These are phyloP conservation scores for Hymenoscyphus repandus DNA, from an alignment of 2,329 filamentous ascomycete genomes.

Conservation along the genomic window DNA sequence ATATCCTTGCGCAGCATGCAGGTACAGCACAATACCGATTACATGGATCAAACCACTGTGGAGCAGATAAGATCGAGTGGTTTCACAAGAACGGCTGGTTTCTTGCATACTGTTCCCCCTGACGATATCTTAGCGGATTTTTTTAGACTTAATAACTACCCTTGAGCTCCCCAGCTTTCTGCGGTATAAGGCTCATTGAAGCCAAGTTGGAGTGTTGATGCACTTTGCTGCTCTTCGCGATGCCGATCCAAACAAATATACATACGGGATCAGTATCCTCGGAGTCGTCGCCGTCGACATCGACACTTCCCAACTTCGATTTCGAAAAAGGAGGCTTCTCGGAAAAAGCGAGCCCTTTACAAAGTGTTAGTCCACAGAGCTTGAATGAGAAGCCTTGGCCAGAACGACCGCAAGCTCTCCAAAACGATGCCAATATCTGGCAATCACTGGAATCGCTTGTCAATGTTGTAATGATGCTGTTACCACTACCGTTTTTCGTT, in stretches of 20 bases:
- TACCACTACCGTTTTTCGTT: slow-evolving; percentile 20
- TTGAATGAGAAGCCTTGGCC: slow-evolving; percentile 22
- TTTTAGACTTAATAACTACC: neutral
- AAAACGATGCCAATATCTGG: slow-evolving; percentile 12
- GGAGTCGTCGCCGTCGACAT: neutral
- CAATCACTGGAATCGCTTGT: slow-evolving; percentile 17
- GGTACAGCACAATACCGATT: neutral
- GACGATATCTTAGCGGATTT: neutral
- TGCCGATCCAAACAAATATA: neutral
- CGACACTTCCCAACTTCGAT: slow-evolving; percentile 5
- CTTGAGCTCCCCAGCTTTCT: neutral
- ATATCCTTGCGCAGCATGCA: neutral
- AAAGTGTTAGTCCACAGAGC: slow-evolving; percentile 12
- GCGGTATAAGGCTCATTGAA: neutral
- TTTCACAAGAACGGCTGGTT: slow-evolving; percentile 1
- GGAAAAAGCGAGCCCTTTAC: slow-evolving; percentile 12
- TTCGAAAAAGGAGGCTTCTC: slow-evolving; percentile 6
- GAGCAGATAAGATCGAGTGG: neutral
- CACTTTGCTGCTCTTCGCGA: neutral
- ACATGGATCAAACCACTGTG: slow-evolving; percentile 3
- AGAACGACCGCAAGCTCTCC: slow-evolving; percentile 15
- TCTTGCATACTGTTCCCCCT: neutral
- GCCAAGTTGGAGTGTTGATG: neutral
- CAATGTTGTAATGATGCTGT: slow-evolving; percentile 15
- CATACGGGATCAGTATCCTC: neutral